A percentile compares a stretch with the other conserved stretches of the same genome.
Evolutionary conservation across 2,329 filamentous ascomycete species (phyloP).

Genomic region (Sordariomycetes sp.): DNA sequence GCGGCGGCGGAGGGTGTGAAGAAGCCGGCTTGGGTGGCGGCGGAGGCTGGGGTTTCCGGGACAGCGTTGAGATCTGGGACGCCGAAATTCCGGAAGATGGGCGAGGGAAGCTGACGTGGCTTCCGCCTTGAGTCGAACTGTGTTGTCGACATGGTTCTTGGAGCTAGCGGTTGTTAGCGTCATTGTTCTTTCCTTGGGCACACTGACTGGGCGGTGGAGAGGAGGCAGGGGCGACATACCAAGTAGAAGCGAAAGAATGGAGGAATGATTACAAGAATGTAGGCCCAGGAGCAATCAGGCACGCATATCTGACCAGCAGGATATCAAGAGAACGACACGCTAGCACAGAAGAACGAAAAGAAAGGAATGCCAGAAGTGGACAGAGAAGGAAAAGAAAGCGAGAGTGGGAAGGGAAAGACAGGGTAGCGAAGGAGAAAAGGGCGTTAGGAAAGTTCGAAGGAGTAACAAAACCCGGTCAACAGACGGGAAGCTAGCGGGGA

Average conservation of each 20-base stretch:
- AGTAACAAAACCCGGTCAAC: slow-evolving; percentile 4
- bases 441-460: background rate
- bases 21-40: background rate
- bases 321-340: slow-evolving; percentile 4
- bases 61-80: background rate
- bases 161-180: background rate
- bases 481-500: background rate
- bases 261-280: background rate
- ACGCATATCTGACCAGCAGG: slow-evolving; percentile 5
- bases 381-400: background rate
- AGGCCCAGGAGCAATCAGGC: background rate
- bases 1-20: background rate
- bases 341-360: background rate
- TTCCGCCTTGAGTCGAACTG: background rate
- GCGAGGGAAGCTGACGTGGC: background rate
- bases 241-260: background rate
- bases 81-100: background rate
- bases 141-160: background rate
- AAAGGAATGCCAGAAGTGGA: background rate
- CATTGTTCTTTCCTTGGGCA: background rate
- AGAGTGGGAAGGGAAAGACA: background rate
- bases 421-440: background rate
- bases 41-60: background rate
- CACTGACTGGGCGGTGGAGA: background rate
- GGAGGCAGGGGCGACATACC: background rate